A percentile compares a stretch with the other conserved stretches of the same genome.
Evolutionary conservation across 495 filamentous ascomycete species (phyloP).

Genomic region (Tuber magnatum): DNA sequence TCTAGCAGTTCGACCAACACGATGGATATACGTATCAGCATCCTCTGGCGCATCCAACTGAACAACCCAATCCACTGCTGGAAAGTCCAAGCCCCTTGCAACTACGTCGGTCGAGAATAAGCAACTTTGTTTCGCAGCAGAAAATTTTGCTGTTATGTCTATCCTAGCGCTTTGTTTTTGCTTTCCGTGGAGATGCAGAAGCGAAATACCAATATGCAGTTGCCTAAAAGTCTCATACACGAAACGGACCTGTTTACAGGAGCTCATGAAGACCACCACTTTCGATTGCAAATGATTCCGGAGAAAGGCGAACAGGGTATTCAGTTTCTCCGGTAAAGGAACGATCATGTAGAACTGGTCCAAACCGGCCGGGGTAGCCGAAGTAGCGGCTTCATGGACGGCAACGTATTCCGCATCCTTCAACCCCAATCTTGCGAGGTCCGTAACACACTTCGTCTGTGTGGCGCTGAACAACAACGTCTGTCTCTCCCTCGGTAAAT

Average conservation of each 20-base stretch:
- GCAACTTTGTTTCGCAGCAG: conserved; percentile 68
- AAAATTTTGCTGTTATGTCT: conserved; percentile 77
- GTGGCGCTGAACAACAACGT: conserved; percentile 94
- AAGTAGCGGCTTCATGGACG: conserved; percentile 72
- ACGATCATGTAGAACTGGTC: conserved; percentile 87
- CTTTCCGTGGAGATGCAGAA: conserved; percentile 90
- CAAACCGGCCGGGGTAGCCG: conserved; percentile 75
- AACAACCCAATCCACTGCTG: conserved; percentile 94
- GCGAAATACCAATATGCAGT: conserved; percentile 86
- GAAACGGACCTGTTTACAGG: conserved; percentile 92
- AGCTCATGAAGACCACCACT: conserved; percentile 88
- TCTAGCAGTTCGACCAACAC: conserved; percentile 89
- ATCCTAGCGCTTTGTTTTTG: conserved; percentile 85
- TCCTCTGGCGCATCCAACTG: conserved; percentile 94
- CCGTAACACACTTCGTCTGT: conserved; percentile 87
- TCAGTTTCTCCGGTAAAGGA: conserved; percentile 76
- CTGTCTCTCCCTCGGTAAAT: conserved; percentile 78
- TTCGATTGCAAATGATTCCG: conserved; percentile 80
- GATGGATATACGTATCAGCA: conserved; percentile 93
- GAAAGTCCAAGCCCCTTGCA: conserved; percentile 89
- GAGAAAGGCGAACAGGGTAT: conserved; percentile 88
- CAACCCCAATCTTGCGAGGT: conserved; percentile 80
- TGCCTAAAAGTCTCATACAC: conserved; percentile 88
- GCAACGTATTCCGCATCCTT: conserved; percentile 90
- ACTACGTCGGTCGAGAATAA: conserved; percentile 94